Base-by-base conservation (phyloP, 495 filamentous ascomycete species). In the Margaritispora aquatica region DNA sequence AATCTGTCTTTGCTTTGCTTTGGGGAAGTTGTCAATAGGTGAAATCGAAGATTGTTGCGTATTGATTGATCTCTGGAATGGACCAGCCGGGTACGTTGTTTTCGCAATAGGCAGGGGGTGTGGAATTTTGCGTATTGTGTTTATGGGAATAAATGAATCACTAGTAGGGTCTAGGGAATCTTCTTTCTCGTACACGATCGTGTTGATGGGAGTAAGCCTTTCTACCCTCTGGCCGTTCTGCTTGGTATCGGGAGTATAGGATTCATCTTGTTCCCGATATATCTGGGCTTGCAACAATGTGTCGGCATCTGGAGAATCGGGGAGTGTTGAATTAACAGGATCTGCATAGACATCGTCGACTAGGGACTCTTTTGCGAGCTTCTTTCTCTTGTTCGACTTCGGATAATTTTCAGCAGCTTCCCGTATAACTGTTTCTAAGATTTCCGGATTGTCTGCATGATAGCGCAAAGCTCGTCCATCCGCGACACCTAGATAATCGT, bases 1-100 rank as follows among this genome's bases (percentile, higher is more conserved):
- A 13, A 66, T 60, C 19, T 66, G 64, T 7, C 58, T 54, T 46
- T 66, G 60, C 24, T 63, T 63, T 27, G 57, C 29, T 26, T 59
- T 63, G 0, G 60, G 57, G 5, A 66, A 48, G 23, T 52, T 55
- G 54, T 66, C 60, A 41, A 66, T 66, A 2, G 59, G 13, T 2
- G 57, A 29, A 3, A 46, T n/a, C 11, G 52, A 1, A 38, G 27
- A 24, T 44, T 44, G 38, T 17, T 3, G 38, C 11, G 38, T 3
- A 17, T 44, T 44, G 38, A 17, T 17, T 3, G 3, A 17, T 15
- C 38, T n/a, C 19, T 44, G 38, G 38, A 44, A 44, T 44, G 38
- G 7, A 44, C 3, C 19, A 15, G 38, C 38, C 2, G 38, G 2
- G 47, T 5, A 50, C 21, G 19, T 50, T 23, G 47, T 24, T n/a